Base-by-base conservation (phyloP, 441 rosid genomes). In the Breynia disticha region DNA sequence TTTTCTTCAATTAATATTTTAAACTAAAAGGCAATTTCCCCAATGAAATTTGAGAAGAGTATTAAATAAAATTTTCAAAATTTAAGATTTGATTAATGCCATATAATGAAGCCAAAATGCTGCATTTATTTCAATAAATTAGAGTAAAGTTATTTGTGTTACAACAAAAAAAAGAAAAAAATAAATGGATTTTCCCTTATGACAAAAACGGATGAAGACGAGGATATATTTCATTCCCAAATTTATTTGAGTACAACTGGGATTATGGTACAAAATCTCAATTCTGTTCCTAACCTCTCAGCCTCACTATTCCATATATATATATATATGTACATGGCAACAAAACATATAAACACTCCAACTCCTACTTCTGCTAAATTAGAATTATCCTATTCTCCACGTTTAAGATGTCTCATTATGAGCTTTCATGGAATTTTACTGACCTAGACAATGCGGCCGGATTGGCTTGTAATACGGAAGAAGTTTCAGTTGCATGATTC, bases 401-500 rank as follows among this genome's bases (percentile, higher is more conserved):
- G 3, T 41, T 15, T 0, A 19, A 65, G 38, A 59, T 48, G 42
- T 53, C 61, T 0, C 45, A 20, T 64, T 50, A 88, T 7, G 78
- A 82, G 53, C 71, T 74, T 71, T 81, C 91, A n/a, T 69, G 90
- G 72, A 80, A 78, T 35, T 76, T 76, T 11, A 47, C 71, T 64
- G 57, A 76, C 71, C 76, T 78, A 50, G 61, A 80, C 69, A 78
- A 61, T 19, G 84, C 85, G 15, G 83, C 85, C 2, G 91, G 85
- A 43, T 81, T 83, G 41, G 76, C 82, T 54, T 72, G 77, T 69
- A 72, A 54, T 28, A 69, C 54, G 6, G 68, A 52, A 55, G 68
- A 41, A 6, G 64, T 74, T n/a, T 56, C 74, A 2, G 55, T 42
- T 46, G 55, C 41, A 45, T 45, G 49, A 14, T 45, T 46, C 46